These are phyloP conservation scores for Heliamphora pulchella DNA, from an alignment of 179 eudicot species.

Conservation along the genomic window DNA sequence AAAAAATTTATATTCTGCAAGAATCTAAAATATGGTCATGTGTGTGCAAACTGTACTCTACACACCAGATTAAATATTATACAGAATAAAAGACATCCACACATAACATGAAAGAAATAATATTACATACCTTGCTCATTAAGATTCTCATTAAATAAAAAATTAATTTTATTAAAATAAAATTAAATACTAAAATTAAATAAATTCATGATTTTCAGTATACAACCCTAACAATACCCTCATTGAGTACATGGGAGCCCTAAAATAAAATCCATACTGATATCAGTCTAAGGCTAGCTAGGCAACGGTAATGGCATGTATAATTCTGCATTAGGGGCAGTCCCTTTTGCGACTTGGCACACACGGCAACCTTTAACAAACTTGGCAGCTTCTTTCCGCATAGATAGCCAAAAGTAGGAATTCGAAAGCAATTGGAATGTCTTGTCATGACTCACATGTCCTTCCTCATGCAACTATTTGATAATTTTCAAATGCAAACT, in stretches of 20 bases:
- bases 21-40: too few species aligned
- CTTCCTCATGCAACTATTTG: background rate
- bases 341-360: background rate
- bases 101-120: too few species aligned
- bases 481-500: background rate
- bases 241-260: background rate
- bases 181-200: too few species aligned
- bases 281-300: background rate
- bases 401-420: background rate
- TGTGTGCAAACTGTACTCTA: too few species aligned
- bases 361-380: background rate
- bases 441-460: background rate
- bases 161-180: too few species aligned
- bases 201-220: too few species aligned
- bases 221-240: too few species aligned
- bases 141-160: too few species aligned
- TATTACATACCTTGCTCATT: too few species aligned
- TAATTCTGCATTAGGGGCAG: background rate
- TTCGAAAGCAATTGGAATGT: background rate
- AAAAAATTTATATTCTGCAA: too few species aligned
- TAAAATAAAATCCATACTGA: constrained; percentile 15
- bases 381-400: background rate
- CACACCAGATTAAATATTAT: too few species aligned
- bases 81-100: too few species aligned
- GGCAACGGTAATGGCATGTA: constrained; percentile 12